Base-by-base conservation (phyloP, 2,329 filamentous ascomycete genomes). In the Penicillium sp. region DNA sequence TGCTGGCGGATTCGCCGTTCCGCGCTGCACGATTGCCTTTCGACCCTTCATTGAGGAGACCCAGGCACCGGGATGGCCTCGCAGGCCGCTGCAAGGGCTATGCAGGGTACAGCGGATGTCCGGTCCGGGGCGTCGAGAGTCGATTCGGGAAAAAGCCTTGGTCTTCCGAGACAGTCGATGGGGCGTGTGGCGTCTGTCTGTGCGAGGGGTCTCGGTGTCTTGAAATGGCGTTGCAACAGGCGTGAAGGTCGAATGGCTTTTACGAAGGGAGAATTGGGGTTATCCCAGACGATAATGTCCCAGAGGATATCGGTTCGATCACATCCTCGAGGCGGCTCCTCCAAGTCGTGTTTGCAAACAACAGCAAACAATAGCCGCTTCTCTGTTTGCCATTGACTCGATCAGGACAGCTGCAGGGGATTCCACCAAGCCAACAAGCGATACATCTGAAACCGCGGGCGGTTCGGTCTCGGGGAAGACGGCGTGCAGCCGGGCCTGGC, bases 381-480 rank as follows among this genome's bases (percentile, higher is more conserved):
- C n/a, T n/a, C n/a, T n/a, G n/a, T n/a, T n/a, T n/a, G n/a, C n/a
- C n/a, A n/a, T n/a, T n/a, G n/a, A n/a, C n/a, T n/a, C n/a, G n/a
- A n/a, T n/a, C 25, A n/a, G 6, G 10, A 9, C 4, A n/a, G 11
- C 25, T n/a, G 11, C 10, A 27, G 5, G 10, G 5, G 25, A 11
- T 7, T 11, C 21, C 21, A 23, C 7, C 7, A 11, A 7, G 21
- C 9, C 39, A 41, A 41, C 38, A 26, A 39, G 34, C 20, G 43
- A 53, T 50, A 42, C 42, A 50, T 48, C 50, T 53, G 50, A 52
- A 50, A 50, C 42, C 23, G 25, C 19, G 8, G 11, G 5, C 18
- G 30, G 31, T 34, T 33, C 32, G 30, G 36, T 36, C 37, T 51
- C 41, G 41, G 45, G 45, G 48, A 43, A 36, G 37, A 25, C 21